Percentiles rank a stretch among this genome's conserved stretches.
Conservation (phyloP, 148 eudicot species). For the Silene uniflora region DNA sequence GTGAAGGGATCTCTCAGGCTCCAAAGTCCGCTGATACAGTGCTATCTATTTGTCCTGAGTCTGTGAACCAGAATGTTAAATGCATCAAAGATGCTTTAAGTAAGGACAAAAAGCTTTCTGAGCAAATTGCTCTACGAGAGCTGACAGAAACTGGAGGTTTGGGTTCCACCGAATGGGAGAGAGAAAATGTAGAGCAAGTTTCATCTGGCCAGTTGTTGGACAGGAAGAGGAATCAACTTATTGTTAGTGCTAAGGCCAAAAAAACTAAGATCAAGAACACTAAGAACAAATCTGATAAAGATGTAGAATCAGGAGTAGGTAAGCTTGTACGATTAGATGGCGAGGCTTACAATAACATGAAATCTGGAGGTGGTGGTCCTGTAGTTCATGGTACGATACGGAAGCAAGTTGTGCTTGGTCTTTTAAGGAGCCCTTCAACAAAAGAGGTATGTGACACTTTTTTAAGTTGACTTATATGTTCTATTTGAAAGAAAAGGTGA, state of each 20-base stretch:
- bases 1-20: constrained; percentile 19
- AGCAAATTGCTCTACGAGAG: constrained; percentile 19
- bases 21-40: constrained; percentile 5
- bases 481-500: not conserved
- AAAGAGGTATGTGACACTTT: constrained; percentile 35
- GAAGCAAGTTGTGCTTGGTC: constrained; percentile 26
- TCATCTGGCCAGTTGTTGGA: constrained; percentile 11
- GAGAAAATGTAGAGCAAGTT: constrained; percentile 11
- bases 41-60: too few relatives aligned
- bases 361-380: constrained; percentile 17
- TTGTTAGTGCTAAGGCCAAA: constrained; percentile 16
- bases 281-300: not conserved
- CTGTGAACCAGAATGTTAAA: not conserved
- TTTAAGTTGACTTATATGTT: too few relatives aligned
- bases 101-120: constrained; percentile 17
- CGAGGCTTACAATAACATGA: constrained; percentile 14
- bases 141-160: constrained; percentile 17
- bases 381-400: constrained; percentile 19
- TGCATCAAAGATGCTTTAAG: constrained; percentile 23
- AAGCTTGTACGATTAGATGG: constrained; percentile 16
- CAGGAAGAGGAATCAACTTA: constrained; percentile 24
- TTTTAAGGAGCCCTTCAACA: constrained; percentile 18
- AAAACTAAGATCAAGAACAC: constrained; percentile 13
- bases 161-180: constrained; percentile 13
- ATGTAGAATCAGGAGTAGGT: constrained; percentile 13